Evolutionary conservation across 2,329 filamentous ascomycete species (phyloP).

Genomic region (Trichoderma sp.): DNA sequence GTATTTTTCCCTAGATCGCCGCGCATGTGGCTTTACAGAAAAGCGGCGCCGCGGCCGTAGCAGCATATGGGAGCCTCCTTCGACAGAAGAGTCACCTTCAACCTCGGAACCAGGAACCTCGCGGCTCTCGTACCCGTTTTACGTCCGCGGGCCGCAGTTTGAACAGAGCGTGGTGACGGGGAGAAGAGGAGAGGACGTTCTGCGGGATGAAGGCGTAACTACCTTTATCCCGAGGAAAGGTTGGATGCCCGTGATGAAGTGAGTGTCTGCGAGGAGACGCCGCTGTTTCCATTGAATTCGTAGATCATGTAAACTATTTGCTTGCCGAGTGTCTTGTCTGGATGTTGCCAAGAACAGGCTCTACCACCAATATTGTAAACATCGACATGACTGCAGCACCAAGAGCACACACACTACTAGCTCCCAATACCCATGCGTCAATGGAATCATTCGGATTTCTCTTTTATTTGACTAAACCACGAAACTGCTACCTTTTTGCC

Average conservation of each 20-base stretch:
- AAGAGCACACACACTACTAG: background rate
- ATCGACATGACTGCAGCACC: background rate
- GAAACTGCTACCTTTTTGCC: background rate
- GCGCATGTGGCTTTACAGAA: conserved; percentile 54
- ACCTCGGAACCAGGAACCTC: background rate
- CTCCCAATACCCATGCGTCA: no score
- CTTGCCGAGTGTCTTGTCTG: background rate
- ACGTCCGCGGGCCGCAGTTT: conserved; percentile 56
- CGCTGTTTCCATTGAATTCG: background rate
- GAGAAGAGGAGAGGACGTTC: conserved; percentile 54
- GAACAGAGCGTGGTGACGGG: conserved; percentile 69
- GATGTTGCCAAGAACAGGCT: background rate
- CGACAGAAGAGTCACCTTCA: background rate
- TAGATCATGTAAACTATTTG: background rate
- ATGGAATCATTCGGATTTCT: background rate
- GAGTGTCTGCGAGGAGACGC: background rate
- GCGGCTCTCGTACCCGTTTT: conserved; percentile 54
- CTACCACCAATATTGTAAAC: background rate
- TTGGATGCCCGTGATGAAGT: conserved; percentile 51
- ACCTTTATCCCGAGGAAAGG: conserved; percentile 57
- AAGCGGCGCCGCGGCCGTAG: conserved; percentile 24
- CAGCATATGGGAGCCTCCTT: conserved; percentile 16
- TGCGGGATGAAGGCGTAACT: conserved; percentile 58
- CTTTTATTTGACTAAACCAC: background rate
- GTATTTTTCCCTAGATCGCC: conserved; percentile 62